A percentile compares a stretch with the other conserved stretches of the same genome.
These are phyloP conservation scores for Cetraspora pellucida DNA, from an alignment of 192 early-diverging fungal genomes.

Conservation along the genomic window DNA sequence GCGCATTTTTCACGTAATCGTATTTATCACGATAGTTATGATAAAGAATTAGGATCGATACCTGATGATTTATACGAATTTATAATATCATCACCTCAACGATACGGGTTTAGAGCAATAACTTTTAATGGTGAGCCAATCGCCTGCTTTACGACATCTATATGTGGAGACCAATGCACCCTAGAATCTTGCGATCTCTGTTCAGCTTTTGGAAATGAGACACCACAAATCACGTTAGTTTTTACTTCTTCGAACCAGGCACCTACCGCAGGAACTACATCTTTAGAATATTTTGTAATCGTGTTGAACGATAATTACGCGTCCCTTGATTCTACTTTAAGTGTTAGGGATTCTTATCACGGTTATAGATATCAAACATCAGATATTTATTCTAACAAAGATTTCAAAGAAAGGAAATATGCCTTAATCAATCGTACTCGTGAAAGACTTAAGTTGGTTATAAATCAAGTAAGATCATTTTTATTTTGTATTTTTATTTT, in stretches of 20 bases:
- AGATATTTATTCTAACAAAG: not conserved
- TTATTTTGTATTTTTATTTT: not conserved
- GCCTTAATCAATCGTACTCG: not conserved
- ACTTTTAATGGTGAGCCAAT: conserved; percentile 43
- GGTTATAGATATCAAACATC: not conserved
- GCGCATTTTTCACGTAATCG: conserved; percentile 56
- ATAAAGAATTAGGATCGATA: conserved; percentile 35
- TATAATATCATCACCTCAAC: conserved; percentile 46
- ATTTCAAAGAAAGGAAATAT: not conserved
- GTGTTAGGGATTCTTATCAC: no score
- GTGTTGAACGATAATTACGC: no score
- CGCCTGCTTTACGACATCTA: conserved; percentile 48
- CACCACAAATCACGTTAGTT: not conserved
- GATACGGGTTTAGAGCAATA: conserved; percentile 47
- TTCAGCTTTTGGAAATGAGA: not conserved
- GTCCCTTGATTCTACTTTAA: no score
- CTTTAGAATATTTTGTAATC: conserved; percentile 28
- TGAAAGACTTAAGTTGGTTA: not conserved
- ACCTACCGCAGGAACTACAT: not conserved
- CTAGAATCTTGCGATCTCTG: not conserved
- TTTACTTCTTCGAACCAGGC: not conserved
- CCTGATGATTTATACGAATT: conserved; percentile 45
- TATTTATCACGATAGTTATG: conserved; percentile 52
- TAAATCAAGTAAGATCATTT: not conserved
- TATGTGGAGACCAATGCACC: not conserved